A percentile compares a stretch with the other conserved stretches of the same genome.
These are phyloP conservation scores for Dendrocalamus latiflorus DNA, from an alignment of 202 grass and related monocot species.

Conservation along the genomic window DNA sequence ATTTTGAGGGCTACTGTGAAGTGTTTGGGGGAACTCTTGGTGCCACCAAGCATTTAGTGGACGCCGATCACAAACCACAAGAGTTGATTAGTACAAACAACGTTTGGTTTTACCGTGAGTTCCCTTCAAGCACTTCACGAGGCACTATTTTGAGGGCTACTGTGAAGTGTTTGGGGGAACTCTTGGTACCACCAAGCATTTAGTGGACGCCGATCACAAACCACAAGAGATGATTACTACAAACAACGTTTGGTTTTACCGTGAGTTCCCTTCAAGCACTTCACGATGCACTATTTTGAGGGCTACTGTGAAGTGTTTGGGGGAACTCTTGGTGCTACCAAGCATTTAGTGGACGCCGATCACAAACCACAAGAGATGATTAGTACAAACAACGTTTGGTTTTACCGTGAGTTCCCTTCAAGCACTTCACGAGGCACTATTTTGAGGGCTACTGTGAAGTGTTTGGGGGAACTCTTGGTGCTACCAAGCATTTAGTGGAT, in stretches of 20 bases:
- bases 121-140: slow-evolving; percentile 40
- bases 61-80: no score
- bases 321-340: slow-evolving; percentile 41
- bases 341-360: background rate
- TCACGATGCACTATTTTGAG: background rate
- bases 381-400: background rate
- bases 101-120: background rate
- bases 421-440: slow-evolving; percentile 25
- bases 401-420: slow-evolving; percentile 19
- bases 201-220: background rate
- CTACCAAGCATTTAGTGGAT: no score
- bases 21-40: slow-evolving; percentile 61
- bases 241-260: slow-evolving; percentile 23
- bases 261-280: slow-evolving; percentile 49
- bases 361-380: rapidly evolving
- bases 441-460: no score
- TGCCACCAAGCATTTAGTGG: background rate
- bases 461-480: no score
- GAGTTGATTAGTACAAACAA: no score
- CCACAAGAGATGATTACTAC: background rate
- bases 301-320: slow-evolving; percentile 46
- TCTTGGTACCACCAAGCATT: slow-evolving; percentile 23
- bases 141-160: no score
- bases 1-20: background rate
- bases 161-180: slow-evolving; percentile 55